These are phyloP conservation scores for Pichia phayaonensis DNA, from an alignment of 805 yeast genomes.

Conservation along the genomic window DNA sequence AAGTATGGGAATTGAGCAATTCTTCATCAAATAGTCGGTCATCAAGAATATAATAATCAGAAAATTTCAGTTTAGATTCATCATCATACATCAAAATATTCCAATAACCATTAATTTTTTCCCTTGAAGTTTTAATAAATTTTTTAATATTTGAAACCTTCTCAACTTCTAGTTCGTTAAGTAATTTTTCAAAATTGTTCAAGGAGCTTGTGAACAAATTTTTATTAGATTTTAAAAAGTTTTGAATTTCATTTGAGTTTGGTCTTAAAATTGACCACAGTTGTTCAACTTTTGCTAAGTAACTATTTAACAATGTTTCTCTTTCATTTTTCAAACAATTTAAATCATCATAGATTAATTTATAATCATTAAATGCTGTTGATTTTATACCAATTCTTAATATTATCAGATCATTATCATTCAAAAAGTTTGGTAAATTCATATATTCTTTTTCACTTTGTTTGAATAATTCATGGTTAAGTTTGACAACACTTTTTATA, in stretches of 20 bases:
- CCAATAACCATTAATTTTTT: constrained; percentile 57
- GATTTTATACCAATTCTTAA: constrained; percentile 20
- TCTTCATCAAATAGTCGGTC: constrained; percentile 44
- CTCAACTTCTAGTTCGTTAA: constrained; percentile 48
- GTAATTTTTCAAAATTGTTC: constrained; percentile 45
- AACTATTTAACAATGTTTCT: constrained; percentile 30
- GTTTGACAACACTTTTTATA: background rate
- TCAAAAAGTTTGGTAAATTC: constrained; percentile 2
- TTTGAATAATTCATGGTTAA: constrained; percentile 7
- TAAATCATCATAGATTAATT: constrained; percentile 15
- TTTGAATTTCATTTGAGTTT: constrained; percentile 21
- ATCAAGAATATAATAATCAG: constrained; percentile 32
- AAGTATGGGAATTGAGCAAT: constrained; percentile 55
- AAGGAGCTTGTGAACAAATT: constrained; percentile 42
- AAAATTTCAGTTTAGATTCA: constrained; percentile 42
- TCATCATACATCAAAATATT: constrained; percentile 48
- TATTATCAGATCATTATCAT: constrained; percentile 15
- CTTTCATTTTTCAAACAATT: constrained; percentile 29
- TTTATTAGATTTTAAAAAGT: constrained; percentile 35
- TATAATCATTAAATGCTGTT: constrained; percentile 12
- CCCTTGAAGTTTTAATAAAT: constrained; percentile 57
- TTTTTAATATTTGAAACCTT: constrained; percentile 60
- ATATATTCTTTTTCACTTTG: constrained; percentile 5
- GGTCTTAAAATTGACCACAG: constrained; percentile 41
- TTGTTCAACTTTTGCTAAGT: constrained; percentile 28